Percentiles rank a stretch among this genome's conserved stretches.
Conservation (phyloP, 768 basidiomycete species). For the Amyloporia xantha region DNA sequence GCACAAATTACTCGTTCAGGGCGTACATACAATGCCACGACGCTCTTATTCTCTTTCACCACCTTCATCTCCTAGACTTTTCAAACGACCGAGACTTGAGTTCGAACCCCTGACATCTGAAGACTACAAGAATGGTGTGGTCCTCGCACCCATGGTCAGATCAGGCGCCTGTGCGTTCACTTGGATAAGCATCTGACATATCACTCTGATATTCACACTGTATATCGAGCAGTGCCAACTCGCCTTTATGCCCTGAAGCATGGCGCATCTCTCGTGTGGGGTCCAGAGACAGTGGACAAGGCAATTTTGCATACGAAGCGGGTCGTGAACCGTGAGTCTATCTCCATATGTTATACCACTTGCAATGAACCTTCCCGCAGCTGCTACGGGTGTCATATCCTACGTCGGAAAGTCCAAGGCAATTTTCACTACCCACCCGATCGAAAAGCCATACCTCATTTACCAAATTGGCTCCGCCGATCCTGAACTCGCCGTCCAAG, state of each 20-base stretch:
- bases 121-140: constrained; percentile 83
- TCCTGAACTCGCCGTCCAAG: constrained; percentile 87
- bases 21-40: constrained; percentile 37
- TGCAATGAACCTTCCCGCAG: constrained; percentile 33
- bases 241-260: constrained; percentile 84
- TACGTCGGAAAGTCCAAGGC: constrained; percentile 80
- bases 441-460: constrained; percentile 91
- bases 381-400: constrained; percentile 77
- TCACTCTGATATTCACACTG: not conserved
- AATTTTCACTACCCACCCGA: constrained; percentile 87
- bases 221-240: constrained; percentile 58
- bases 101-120: constrained; percentile 48
- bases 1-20: not conserved
- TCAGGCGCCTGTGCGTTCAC: constrained; percentile 72
- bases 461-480: constrained; percentile 93
- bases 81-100: constrained; percentile 50
- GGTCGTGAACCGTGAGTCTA: constrained; percentile 69
- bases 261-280: constrained; percentile 93
- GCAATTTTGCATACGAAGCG: constrained; percentile 85
- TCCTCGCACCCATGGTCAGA: constrained; percentile 98
- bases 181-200: not conserved
- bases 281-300: constrained; percentile 94
- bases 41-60: constrained; percentile 46
- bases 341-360: not conserved
- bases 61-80: constrained; percentile 30